A percentile compares a stretch with the other conserved stretches of the same genome.
phyloP scores from a whole-genome alignment of 805 yeast genomes.

The Wickerhamiella azyma region DNA sequence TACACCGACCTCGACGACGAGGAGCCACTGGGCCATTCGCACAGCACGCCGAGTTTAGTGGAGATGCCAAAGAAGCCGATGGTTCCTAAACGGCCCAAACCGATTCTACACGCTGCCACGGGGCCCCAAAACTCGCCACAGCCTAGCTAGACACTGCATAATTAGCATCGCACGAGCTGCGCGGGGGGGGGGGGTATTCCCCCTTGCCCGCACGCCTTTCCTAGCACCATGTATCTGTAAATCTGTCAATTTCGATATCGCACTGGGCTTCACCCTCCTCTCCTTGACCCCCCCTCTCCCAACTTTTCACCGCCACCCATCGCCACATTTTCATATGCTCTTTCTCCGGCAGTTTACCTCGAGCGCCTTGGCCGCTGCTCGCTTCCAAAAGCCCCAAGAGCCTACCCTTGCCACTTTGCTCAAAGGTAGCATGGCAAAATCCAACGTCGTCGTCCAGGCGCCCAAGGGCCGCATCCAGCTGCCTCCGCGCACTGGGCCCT shows the following conservation, averaged over 20 bases:
- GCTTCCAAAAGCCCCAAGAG: not conserved
- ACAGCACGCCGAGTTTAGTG: conserved; percentile 1
- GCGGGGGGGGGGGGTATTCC: not conserved
- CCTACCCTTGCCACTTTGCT: not conserved
- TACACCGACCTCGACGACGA: conserved; percentile 35
- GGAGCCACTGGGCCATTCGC: conserved; percentile 1
- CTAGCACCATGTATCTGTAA: too few relatives aligned
- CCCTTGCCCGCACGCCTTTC: too few relatives aligned
- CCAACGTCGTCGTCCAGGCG: not conserved
- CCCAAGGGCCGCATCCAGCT: conserved; percentile 2
- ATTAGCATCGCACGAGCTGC: not conserved
- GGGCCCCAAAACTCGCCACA: conserved; percentile 6
- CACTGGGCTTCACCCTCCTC: too few relatives aligned
- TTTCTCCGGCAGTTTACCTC: not conserved
- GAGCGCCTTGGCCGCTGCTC: not conserved
- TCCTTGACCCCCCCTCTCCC: too few relatives aligned
- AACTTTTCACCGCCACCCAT: too few relatives aligned
- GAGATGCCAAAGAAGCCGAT: not conserved
- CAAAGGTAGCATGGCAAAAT: not conserved
- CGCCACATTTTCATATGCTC: not conserved
- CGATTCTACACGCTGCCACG: conserved; percentile 6
- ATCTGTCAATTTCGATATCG: too few relatives aligned
- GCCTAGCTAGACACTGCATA: not conserved
- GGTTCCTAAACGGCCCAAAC: conserved; percentile 4
- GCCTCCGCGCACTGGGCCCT: conserved; percentile 24